phyloP scores from a whole-genome alignment of 345 rosid species.

The Lepidium africanum region DNA sequence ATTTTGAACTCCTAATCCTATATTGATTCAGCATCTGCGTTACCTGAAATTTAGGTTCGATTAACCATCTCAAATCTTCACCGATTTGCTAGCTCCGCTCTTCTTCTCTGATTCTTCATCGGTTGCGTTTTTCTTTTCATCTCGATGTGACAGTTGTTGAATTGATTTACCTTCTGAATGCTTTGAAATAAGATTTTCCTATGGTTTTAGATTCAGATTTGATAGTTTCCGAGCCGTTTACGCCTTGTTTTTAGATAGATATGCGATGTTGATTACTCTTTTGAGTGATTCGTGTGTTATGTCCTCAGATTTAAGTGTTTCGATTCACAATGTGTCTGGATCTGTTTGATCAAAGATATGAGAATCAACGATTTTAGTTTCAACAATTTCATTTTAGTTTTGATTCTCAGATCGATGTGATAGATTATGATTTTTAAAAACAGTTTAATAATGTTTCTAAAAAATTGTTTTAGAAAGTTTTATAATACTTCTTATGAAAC shows the following conservation, averaged over 20 bases:
- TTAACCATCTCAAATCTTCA: no score
- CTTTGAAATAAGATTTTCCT: background rate
- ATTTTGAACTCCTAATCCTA: no score
- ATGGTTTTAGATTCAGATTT: background rate
- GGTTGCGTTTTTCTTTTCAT: background rate
- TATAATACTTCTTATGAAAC: no score
- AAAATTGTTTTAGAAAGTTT: no score
- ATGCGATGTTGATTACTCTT: background rate
- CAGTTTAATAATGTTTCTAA: no score
- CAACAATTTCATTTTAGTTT: no score
- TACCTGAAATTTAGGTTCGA: no score
- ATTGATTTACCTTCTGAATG: background rate
- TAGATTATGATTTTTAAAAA: no score
- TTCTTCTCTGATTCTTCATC: background rate
- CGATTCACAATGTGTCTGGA: background rate
- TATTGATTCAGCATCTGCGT: no score
- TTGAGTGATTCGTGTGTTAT: background rate
- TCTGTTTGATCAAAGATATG: conserved; percentile 20
- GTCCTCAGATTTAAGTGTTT: background rate
- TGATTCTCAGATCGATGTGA: no score
- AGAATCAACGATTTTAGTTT: no score
- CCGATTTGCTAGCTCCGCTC: no score
- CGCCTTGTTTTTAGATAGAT: background rate
- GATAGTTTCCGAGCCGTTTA: background rate
- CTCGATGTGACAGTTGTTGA: background rate